Base-by-base conservation (phyloP, 208 protist genomes). In the Acanthamoeba royreba region DNA sequence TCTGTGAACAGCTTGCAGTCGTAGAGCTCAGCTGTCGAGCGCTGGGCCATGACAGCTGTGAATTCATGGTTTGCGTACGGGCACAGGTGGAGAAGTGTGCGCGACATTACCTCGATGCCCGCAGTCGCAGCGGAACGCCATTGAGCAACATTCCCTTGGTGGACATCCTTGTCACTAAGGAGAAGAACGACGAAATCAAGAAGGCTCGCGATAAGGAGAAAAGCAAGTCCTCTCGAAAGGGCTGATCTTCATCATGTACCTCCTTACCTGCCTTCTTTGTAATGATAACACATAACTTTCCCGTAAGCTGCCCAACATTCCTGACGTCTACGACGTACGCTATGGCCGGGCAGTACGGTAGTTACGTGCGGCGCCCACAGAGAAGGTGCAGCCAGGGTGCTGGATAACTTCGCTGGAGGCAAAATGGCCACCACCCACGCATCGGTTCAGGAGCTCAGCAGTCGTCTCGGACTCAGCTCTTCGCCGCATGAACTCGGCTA, bases 341-440 rank as follows among this genome's bases (percentile, higher is more conserved):
- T 19, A 19, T 55, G 49, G 49, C 9, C n/a, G n/a, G n/a, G n/a
- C n/a, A n/a, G n/a, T n/a, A n/a, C n/a, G n/a, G n/a, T n/a, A 9
- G 49, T 55, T 19, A 55, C 9, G 49, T 55, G 49, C 49, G 49
- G 19, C 49, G 49, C 19, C 49, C 19, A 19, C 49, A 42, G 61
- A 40, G 61, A 72, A 72, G 17, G 61, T 72, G 63, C 63, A 77
- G n/a, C 63, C 49, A 58, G 49, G 22, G 49, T 98, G 97, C 96
- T 99, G 97, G 94, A 99, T 99, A 93, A 99, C 98, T 11, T 98
- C 94, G 40, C 95, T 92, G 22, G 98, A 98, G 15, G 98, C 96
- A 87, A 98, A 98, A 95, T 99, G 96, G 86, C 98, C 98, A 22
- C 98, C 96, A 42, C 96, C 96, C 47, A 98, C 98, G 97, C 98